phyloP scores from a whole-genome alignment of 768 basidiomycete species.

The Rhodotorula paludigena region DNA sequence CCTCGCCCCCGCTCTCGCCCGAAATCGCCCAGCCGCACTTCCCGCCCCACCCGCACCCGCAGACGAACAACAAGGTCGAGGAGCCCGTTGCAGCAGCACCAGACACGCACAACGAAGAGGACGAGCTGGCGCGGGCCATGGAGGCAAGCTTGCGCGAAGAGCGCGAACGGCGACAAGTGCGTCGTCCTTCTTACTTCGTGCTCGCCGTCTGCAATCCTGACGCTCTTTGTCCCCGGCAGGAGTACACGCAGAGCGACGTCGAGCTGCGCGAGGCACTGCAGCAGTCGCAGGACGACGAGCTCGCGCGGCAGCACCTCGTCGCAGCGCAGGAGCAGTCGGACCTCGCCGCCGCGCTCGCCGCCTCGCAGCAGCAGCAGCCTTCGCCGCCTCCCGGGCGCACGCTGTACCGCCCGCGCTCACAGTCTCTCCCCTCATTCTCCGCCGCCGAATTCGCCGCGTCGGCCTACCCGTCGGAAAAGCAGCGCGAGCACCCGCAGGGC shows the following conservation, averaged over 20 bases:
- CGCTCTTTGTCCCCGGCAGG: background rate
- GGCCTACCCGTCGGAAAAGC: slow-evolving; percentile 16
- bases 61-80: background rate
- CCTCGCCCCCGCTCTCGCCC: background rate
- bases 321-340: slow-evolving; percentile 7
- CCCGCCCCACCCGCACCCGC: background rate
- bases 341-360: slow-evolving; percentile 3
- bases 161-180: background rate
- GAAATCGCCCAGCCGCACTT: background rate
- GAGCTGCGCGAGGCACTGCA: slow-evolving; percentile 2
- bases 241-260: background rate
- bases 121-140: slow-evolving; percentile 9
- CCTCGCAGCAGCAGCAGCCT: background rate
- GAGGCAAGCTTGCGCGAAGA: slow-evolving; percentile 2
- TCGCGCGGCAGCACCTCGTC: background rate
- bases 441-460: background rate
- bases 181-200: background rate
- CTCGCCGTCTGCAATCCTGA: background rate
- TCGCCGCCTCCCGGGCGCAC: background rate
- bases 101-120: no score
- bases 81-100: no score
- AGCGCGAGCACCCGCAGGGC: slow-evolving; percentile 1
- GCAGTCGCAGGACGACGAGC: background rate
- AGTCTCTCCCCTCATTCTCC: background rate
- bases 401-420: background rate